phyloP scores from a whole-genome alignment of 345 rosid genomes.

The Gossypium sturtianum region DNA sequence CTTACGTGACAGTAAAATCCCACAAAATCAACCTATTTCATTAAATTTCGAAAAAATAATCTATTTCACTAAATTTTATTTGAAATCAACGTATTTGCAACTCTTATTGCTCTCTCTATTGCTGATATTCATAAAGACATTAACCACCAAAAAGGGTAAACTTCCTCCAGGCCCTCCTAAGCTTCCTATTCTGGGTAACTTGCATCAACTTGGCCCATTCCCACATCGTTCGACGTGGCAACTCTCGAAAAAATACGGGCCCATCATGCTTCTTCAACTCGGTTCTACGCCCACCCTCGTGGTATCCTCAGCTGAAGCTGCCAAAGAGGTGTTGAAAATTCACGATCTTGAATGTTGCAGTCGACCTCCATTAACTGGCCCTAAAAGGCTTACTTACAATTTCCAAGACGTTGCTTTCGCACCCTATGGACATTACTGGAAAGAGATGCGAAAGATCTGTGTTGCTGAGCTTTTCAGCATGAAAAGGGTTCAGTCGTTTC shows the following conservation, averaged over 20 bases:
- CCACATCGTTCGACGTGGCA: slow-evolving; percentile 9
- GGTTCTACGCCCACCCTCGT: slow-evolving; percentile 8
- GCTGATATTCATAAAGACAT: not conserved
- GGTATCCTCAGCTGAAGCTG: slow-evolving; percentile 19
- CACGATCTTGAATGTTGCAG: slow-evolving; percentile 25
- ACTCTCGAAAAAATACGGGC: slow-evolving; percentile 16
- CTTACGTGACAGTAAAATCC: too few species aligned
- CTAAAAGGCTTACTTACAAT: slow-evolving; percentile 17
- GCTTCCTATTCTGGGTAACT: slow-evolving; percentile 16
- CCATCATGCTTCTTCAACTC: slow-evolving; percentile 19
- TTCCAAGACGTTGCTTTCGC: slow-evolving; percentile 23
- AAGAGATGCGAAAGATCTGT: slow-evolving; percentile 19
- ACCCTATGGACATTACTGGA: slow-evolving; percentile 32
- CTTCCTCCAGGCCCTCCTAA: slow-evolving; percentile 17
- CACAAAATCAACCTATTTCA: too few species aligned
- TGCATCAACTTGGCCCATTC: slow-evolving; percentile 12
- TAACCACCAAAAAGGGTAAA: not conserved
- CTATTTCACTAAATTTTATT: too few species aligned
- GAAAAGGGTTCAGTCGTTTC: slow-evolving; percentile 19
- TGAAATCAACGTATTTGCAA: too few species aligned
- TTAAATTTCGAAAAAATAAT: too few species aligned
- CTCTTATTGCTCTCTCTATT: not conserved
- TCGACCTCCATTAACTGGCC: slow-evolving; percentile 17
- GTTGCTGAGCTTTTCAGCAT: slow-evolving; percentile 16
- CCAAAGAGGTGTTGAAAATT: slow-evolving; percentile 21